Evolutionary conservation across 305 asterid species (phyloP).

Genomic region (Fraxinus latifolia): DNA sequence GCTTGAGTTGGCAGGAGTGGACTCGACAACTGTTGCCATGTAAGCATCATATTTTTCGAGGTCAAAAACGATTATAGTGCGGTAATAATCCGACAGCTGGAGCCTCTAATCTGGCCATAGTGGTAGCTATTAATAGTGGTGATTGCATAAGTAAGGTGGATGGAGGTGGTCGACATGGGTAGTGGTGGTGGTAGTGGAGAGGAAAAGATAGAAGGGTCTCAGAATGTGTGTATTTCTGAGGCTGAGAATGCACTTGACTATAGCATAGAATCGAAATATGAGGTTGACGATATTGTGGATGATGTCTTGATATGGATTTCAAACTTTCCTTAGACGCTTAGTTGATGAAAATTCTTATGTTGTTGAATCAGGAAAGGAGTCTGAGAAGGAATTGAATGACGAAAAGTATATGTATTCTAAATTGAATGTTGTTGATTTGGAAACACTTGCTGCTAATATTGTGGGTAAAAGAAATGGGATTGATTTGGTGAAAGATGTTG

Average conservation of each 20-base stretch:
- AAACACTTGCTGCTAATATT: not conserved
- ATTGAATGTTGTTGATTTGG: not conserved
- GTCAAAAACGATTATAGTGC: no score
- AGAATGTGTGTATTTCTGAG: slow-evolving; percentile 8
- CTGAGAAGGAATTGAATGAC: not conserved
- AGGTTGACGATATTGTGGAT: not conserved
- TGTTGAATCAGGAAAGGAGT: not conserved
- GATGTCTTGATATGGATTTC: not conserved
- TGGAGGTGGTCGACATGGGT: no score
- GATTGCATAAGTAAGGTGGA: no score
- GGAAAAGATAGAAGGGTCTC: not conserved
- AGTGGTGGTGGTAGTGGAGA: no score
- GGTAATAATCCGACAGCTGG: no score
- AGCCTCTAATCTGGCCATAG: no score
- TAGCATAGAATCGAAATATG: not conserved
- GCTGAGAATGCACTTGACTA: slow-evolving; percentile 20
- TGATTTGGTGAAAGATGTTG: not conserved
- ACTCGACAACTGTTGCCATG: no score
- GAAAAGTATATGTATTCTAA: not conserved
- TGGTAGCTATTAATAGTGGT: no score
- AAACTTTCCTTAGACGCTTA: not conserved
- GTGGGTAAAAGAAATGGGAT: not conserved
- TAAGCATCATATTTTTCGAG: no score
- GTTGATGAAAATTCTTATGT: no score
- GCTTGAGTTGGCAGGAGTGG: no score